Evolutionary conservation across 23 red algal species (phyloP).

Genomic region (Cyanidioschyzon merolae): DNA sequence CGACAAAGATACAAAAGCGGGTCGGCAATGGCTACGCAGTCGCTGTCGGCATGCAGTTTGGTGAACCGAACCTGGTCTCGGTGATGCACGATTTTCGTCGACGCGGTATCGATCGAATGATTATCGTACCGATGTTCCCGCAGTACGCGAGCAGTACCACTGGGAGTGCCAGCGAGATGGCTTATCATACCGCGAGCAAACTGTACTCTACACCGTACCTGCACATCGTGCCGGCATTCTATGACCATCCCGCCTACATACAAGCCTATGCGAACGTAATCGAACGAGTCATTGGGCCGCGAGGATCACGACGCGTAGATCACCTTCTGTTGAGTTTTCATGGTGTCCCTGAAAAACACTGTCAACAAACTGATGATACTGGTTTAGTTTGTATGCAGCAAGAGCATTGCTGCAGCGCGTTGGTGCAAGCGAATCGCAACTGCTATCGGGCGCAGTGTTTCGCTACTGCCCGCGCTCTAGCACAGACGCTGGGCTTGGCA

Average conservation of each 20-base stretch:
- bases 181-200: slow-evolving; percentile 64
- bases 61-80: slow-evolving; percentile 66
- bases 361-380: slow-evolving; percentile 80
- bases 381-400: slow-evolving; percentile 53
- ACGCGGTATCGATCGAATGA: slow-evolving; percentile 62
- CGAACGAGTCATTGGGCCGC: slow-evolving; percentile 48
- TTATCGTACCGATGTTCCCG: slow-evolving; percentile 89
- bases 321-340: slow-evolving; percentile 98
- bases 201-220: slow-evolving; percentile 92
- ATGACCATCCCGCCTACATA: slow-evolving; percentile 89
- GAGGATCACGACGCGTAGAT: slow-evolving; percentile 55
- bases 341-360: slow-evolving; percentile 82
- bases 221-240: slow-evolving; percentile 93
- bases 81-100: slow-evolving; percentile 59
- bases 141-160: slow-evolving; percentile 88
- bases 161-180: slow-evolving; percentile 81
- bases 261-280: slow-evolving; percentile 53
- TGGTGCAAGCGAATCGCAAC: slow-evolving; percentile 88
- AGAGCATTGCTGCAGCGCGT: slow-evolving; percentile 52
- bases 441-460: slow-evolving; percentile 97
- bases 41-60: slow-evolving; percentile 89
- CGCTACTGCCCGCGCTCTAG: slow-evolving; percentile 61
- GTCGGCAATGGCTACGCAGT: slow-evolving; percentile 77
- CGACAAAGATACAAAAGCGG: slow-evolving; percentile 36
- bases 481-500: slow-evolving; percentile 41